These are phyloP conservation scores for Leccinum longicurvipes DNA, from an alignment of 768 basidiomycete species.

Conservation along the genomic window DNA sequence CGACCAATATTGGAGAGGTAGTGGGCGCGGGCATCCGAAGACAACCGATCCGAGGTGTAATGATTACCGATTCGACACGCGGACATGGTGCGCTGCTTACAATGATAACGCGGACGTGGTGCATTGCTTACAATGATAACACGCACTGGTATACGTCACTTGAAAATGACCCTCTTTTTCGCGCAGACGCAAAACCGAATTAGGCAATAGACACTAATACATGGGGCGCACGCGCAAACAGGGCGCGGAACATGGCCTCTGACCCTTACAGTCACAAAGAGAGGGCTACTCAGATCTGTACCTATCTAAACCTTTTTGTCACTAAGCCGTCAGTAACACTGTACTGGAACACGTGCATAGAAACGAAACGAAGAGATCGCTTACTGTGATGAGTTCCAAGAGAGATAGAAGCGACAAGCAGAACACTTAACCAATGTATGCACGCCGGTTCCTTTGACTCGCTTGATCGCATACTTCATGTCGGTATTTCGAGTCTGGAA, in stretches of 20 bases:
- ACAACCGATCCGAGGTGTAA: too few species aligned
- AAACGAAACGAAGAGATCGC: conserved; percentile 4
- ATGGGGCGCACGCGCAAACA: conserved; percentile 1
- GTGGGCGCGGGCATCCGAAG: too few species aligned
- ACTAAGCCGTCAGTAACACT: conserved; percentile 9
- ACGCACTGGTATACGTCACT: too few species aligned
- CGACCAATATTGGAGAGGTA: too few species aligned
- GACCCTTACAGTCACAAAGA: neutral
- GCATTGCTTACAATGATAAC: too few species aligned
- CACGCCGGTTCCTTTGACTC: conserved; percentile 38
- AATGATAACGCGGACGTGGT: too few species aligned
- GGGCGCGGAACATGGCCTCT: neutral
- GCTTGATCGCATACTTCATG: conserved; percentile 37
- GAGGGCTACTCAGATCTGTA: neutral
- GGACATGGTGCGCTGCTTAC: too few species aligned
- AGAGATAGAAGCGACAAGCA: neutral
- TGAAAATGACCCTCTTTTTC: neutral
- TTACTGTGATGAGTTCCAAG: conserved; percentile 9
- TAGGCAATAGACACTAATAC: conserved; percentile 5
- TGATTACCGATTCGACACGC: too few species aligned
- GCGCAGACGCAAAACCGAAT: neutral
- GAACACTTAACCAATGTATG: conserved; percentile 42
- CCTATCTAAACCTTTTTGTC: conserved; percentile 2
- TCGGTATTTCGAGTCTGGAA: conserved; percentile 30
- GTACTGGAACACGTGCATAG: neutral